Percentiles rank a stretch among this genome's conserved stretches.
These are phyloP conservation scores for Aquilaria agallochum DNA, from an alignment of 441 rosid genomes.

Conservation along the genomic window DNA sequence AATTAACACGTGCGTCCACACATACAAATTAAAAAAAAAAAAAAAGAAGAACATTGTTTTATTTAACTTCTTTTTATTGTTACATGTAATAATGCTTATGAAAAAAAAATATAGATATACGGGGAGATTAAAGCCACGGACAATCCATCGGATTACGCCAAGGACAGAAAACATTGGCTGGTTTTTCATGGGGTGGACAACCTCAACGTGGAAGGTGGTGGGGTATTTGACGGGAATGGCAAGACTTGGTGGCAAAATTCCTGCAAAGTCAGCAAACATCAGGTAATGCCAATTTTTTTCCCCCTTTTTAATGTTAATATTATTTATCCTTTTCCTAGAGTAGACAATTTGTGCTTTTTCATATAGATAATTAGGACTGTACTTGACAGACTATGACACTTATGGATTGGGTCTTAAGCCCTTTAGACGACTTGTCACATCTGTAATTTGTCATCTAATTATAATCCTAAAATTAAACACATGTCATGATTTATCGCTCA, in stretches of 20 bases:
- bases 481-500: too few relatives aligned
- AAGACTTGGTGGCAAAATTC: constrained; percentile 7
- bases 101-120: not conserved
- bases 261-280: not conserved
- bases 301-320: too few relatives aligned
- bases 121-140: constrained; percentile 5
- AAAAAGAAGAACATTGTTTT: too few relatives aligned
- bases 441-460: too few relatives aligned
- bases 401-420: too few relatives aligned
- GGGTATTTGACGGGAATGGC: constrained; percentile 5
- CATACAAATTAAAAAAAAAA: not conserved
- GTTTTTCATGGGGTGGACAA: not conserved
- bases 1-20: not conserved
- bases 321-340: too few relatives aligned
- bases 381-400: too few relatives aligned
- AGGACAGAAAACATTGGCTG: constrained; percentile 1
- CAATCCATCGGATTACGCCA: not conserved
- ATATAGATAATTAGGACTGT: too few relatives aligned
- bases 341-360: too few relatives aligned
- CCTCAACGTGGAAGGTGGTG: constrained; percentile 7
- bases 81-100: not conserved
- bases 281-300: not conserved
- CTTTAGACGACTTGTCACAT: too few relatives aligned
- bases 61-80: not conserved
- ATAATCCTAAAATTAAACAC: too few relatives aligned